Percentiles rank a stretch among this genome's conserved stretches.
Evolutionary conservation across 441 rosid species (phyloP).

Genomic region (Jatropha multifida): DNA sequence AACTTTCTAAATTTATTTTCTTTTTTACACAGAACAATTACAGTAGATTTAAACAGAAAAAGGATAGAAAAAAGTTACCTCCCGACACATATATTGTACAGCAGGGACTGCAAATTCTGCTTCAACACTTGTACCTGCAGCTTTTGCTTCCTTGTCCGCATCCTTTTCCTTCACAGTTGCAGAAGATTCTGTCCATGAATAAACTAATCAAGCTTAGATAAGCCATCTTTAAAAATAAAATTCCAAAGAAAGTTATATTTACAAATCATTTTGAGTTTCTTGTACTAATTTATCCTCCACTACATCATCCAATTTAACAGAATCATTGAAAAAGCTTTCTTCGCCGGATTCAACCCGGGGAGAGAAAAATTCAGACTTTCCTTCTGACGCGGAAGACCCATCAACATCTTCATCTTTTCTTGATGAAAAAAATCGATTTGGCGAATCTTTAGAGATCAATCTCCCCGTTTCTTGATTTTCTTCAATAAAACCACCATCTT

Average conservation of each 20-base stretch:
- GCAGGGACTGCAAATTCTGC: constrained; percentile 17
- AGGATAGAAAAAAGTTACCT: constrained; percentile 10
- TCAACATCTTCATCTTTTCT: constrained; percentile 39
- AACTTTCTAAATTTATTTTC: background rate
- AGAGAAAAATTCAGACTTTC: constrained; percentile 34
- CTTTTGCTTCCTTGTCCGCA: constrained; percentile 19
- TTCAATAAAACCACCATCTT: background rate
- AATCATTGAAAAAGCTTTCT: constrained; percentile 19
- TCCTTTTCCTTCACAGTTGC: constrained; percentile 24
- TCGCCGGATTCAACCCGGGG: constrained; percentile 25
- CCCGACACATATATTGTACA: constrained; percentile 3
- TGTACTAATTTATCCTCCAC: constrained; percentile 17
- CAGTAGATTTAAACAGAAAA: background rate
- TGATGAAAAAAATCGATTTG: constrained; percentile 31
- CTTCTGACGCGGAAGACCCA: constrained; percentile 22
- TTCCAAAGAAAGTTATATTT: background rate
- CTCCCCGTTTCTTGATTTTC: constrained; percentile 19
- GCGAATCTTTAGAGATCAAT: constrained; percentile 27
- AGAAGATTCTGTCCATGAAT: constrained; percentile 14
- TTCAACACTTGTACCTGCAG: constrained; percentile 13
- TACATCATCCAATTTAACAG: constrained; percentile 14
- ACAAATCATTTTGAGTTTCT: constrained; percentile 31
- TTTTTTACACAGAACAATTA: background rate
- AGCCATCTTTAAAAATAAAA: background rate
- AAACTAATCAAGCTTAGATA: background rate